A percentile compares a stretch with the other conserved stretches of the same genome.
Conservation (phyloP, 2,329 filamentous ascomycete species). For the Cytospora chrysosperma region DNA sequence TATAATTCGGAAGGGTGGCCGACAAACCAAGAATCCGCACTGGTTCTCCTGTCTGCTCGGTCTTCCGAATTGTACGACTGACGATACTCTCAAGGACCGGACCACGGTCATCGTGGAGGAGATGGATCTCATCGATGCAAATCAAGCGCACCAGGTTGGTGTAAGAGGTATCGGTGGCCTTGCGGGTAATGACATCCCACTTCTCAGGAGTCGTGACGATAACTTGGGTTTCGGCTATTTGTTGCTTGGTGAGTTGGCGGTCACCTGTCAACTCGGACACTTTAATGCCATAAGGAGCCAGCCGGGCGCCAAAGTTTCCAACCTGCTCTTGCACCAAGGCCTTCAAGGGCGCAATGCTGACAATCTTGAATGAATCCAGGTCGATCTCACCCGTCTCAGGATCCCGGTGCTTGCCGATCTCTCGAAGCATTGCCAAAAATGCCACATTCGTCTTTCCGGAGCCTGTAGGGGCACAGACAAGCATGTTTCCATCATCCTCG, state of each 20-base stretch:
- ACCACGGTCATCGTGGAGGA: constrained; percentile 95
- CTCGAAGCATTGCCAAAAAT: constrained; percentile 93
- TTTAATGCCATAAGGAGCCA: constrained; percentile 86
- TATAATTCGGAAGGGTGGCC: constrained; percentile 94
- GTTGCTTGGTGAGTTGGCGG: constrained; percentile 95
- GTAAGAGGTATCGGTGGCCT: constrained; percentile 94
- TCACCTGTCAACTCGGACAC: constrained; percentile 97
- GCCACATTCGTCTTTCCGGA: constrained; percentile 98
- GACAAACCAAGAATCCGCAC: constrained; percentile 91
- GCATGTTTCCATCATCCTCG: constrained; percentile 92
- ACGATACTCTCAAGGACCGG: constrained; percentile 97
- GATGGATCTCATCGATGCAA: constrained; percentile 96
- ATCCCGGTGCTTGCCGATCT: constrained; percentile 94
- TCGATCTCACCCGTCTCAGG: constrained; percentile 89
- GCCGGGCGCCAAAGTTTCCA: constrained; percentile 89
- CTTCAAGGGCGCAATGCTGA: constrained; percentile 95
- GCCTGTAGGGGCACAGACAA: constrained; percentile 94
- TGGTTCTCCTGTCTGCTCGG: constrained; percentile 89
- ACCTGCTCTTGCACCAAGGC: constrained; percentile 97
- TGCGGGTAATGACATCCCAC: constrained; percentile 98
- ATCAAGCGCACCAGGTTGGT: constrained; percentile 95
- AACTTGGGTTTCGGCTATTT: constrained; percentile 95
- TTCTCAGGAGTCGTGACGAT: constrained; percentile 99
- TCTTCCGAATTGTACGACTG: constrained; percentile 86
- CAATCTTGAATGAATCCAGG: constrained; percentile 95